phyloP scores from a whole-genome alignment of 768 basidiomycete genomes.

The Basidioascus undulatus region DNA sequence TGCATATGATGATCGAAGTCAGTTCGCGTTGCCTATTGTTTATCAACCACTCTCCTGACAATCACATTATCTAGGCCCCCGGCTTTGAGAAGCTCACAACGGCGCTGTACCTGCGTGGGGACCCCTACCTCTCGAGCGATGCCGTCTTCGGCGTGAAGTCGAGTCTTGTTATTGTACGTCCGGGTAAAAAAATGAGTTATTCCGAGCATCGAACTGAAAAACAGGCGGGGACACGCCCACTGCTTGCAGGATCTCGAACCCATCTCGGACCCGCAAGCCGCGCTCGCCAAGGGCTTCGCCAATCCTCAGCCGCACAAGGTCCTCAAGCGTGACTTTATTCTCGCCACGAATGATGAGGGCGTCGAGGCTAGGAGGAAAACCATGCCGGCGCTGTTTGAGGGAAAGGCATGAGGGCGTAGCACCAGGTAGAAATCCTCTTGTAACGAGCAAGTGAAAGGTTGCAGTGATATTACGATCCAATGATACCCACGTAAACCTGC shows the following conservation, averaged over 20 bases:
- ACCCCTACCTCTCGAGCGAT: slow-evolving; percentile 40
- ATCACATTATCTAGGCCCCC: slow-evolving; percentile 22
- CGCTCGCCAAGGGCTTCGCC: slow-evolving; percentile 31
- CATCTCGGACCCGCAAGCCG: slow-evolving; percentile 30
- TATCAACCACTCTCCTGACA: neutral
- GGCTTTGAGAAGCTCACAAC: slow-evolving; percentile 51
- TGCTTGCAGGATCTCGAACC: slow-evolving; percentile 29
- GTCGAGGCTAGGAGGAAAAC: slow-evolving; percentile 7
- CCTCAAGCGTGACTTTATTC: slow-evolving; percentile 25
- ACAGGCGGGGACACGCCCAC: no score
- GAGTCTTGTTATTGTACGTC: slow-evolving; percentile 45
- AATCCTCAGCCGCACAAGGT: slow-evolving; percentile 27
- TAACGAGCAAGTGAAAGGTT: no score
- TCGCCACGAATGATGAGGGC: slow-evolving; percentile 25
- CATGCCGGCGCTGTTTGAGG: no score
- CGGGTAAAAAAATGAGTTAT: neutral
- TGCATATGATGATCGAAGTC: slow-evolving; percentile 42
- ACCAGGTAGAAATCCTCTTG: no score
- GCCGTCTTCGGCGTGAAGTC: slow-evolving; percentile 61
- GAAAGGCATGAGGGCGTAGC: no score
- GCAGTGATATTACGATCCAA: no score
- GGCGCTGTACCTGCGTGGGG: slow-evolving; percentile 47
- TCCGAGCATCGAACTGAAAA: neutral
- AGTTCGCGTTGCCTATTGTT: neutral
- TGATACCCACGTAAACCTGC: no score